Conservation (phyloP, 2,329 filamentous ascomycete species). For the Penicillium sp. region DNA sequence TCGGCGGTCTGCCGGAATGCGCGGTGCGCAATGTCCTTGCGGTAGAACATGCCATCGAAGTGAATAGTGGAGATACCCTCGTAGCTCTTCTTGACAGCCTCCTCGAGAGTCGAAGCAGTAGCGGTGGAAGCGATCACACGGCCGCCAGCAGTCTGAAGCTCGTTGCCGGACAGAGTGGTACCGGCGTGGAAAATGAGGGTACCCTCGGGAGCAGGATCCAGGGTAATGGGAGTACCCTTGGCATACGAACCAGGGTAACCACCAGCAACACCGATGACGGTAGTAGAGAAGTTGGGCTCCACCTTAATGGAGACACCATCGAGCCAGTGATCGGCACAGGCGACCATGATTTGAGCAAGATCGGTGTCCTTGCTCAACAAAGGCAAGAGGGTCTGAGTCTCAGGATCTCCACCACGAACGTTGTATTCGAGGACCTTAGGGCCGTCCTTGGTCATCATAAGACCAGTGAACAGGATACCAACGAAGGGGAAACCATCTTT, state of each 20-base stretch:
- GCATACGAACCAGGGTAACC: slow-evolving; percentile 86
- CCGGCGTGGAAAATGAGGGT: slow-evolving; percentile 91
- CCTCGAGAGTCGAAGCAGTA: slow-evolving; percentile 70
- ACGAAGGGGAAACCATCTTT: slow-evolving; percentile 62
- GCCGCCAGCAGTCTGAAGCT: slow-evolving; percentile 77
- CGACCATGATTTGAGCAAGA: slow-evolving; percentile 83
- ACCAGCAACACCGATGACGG: slow-evolving; percentile 88
- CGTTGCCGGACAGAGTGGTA: slow-evolving; percentile 64
- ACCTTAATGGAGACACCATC: slow-evolving; percentile 69
- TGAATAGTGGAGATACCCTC: slow-evolving; percentile 74
- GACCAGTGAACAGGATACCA: slow-evolving; percentile 57
- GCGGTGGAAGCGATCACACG: slow-evolving; percentile 93
- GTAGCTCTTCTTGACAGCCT: slow-evolving; percentile 87
- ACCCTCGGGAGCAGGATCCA: slow-evolving; percentile 56
- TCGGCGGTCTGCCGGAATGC: slow-evolving; percentile 43
- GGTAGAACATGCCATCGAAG: slow-evolving; percentile 87
- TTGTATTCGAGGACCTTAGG: slow-evolving; percentile 91
- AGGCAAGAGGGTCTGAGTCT: slow-evolving; percentile 82
- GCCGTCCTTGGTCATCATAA: slow-evolving; percentile 84
- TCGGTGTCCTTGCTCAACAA: slow-evolving; percentile 77
- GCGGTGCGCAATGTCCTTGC: slow-evolving; percentile 87
- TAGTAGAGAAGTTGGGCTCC: slow-evolving; percentile 73
- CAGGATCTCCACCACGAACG: slow-evolving; percentile 87
- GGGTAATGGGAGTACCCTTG: slow-evolving; percentile 69
- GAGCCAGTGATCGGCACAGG: slow-evolving; percentile 75